Percentiles rank a stretch among this genome's conserved stretches.
phyloP scores from a whole-genome alignment of 495 filamentous ascomycete genomes.

The Aspergillus avenaceus region DNA sequence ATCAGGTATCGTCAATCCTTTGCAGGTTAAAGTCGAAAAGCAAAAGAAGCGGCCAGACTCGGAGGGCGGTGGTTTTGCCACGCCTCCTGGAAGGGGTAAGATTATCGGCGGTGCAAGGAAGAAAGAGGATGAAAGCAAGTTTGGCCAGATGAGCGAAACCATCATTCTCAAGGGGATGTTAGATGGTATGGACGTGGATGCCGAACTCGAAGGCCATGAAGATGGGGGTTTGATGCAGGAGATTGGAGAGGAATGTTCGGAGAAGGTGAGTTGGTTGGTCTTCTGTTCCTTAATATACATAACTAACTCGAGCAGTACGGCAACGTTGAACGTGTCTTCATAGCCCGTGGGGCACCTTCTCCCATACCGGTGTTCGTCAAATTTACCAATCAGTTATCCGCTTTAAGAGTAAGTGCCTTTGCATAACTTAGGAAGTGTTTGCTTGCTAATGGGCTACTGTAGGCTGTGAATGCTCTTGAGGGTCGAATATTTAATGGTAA shows the following conservation, averaged over 20 bases:
- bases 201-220: slow-evolving; percentile 54
- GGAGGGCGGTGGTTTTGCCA: slow-evolving; percentile 74
- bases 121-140: slow-evolving; percentile 52
- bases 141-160: slow-evolving; percentile 74
- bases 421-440: background rate
- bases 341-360: slow-evolving; percentile 51
- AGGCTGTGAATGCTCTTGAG: slow-evolving; percentile 86
- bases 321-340: slow-evolving; percentile 75
- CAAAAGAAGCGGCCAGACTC: slow-evolving; percentile 71
- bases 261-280: slow-evolving; percentile 51
- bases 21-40: slow-evolving; percentile 81
- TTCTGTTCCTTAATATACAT: background rate
- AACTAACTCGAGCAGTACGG: slow-evolving; percentile 59
- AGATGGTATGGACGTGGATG: slow-evolving; percentile 68
- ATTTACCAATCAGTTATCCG: slow-evolving; percentile 77
- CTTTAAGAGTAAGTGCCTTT: slow-evolving; percentile 62
- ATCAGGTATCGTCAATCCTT: slow-evolving; percentile 75
- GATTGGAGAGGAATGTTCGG: slow-evolving; percentile 87
- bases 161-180: slow-evolving; percentile 78
- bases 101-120: slow-evolving; percentile 66
- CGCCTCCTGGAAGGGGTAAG: slow-evolving; percentile 64
- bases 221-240: slow-evolving; percentile 74
- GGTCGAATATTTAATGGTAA: slow-evolving; percentile 85
- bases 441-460: slow-evolving; percentile 6
- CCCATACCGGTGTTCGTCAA: slow-evolving; percentile 79